Base-by-base conservation (phyloP, 331 rosid species). In the Dryas integrifolia region DNA sequence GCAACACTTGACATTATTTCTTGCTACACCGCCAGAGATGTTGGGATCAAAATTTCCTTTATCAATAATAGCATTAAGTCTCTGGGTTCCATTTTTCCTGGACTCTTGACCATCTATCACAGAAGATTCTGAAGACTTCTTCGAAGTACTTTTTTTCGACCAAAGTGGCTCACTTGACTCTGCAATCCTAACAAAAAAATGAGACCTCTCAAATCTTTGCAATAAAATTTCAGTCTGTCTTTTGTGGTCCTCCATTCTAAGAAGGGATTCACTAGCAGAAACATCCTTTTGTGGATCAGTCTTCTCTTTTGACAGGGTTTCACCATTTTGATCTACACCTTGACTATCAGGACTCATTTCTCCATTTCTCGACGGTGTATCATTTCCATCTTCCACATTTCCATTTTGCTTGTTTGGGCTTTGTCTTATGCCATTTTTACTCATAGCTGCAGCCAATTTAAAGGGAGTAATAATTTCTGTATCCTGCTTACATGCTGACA, bases 161-260 rank as follows among this genome's bases (percentile, higher is more conserved):
- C 99, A 95, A 79, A 92, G 96, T 47, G 87, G 78, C 67, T 88
- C 92, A 55, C 81, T 64, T 7, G 87, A 88, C 50, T 95, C 99
- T 21, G 96, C 86, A 80, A 95, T 85, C 78, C 99, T 89, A 76
- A 88, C 96, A 85, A 95, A 95, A 85, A 89, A 92, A 82, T 85
- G 92, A 65, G 99, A 91, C 79, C 85, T 87, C 83, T 95, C 93
- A 84, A 89, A 85, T 50, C 85, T 87, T 75, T 88, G 85, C 86
- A 95, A 75, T 76, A 93, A 63, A 21, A 74, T 67, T 47, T 82
- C 87, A 14, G 96, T 88, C 76, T 83, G 85, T 58, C 91, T 86
- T 70, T 74, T 88, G 75, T 84, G 90, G 74, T 76, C 90, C 80
- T 88, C 96, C 90, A 82, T 83, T 70, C 85, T 84, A 73, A 82